Evolutionary conservation across 2,329 filamentous ascomycete species (phyloP).

Genomic region (Pseudocercospora fuligena): DNA sequence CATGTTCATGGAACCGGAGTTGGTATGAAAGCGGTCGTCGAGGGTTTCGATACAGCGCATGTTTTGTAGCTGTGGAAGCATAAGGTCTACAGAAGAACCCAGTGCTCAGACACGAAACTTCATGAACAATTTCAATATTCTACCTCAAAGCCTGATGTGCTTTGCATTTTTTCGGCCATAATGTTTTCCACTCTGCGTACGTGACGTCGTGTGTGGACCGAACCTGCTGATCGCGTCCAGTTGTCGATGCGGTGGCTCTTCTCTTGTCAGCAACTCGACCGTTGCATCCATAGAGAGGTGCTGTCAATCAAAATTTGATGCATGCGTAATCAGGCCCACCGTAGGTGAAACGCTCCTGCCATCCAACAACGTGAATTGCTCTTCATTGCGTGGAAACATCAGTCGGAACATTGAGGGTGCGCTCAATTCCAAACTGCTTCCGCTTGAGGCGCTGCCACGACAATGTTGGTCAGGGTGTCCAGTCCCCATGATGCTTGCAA

Average conservation of each 20-base stretch:
- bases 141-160: neutral
- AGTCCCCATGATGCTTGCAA: neutral
- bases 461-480: neutral
- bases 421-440: neutral
- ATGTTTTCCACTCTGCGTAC: neutral
- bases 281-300: neutral
- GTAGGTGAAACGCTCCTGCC: neutral
- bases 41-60: conserved; percentile 6
- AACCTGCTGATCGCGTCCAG: neutral
- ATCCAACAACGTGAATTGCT: neutral
- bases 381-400: neutral
- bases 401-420: neutral
- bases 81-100: neutral
- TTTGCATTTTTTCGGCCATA: neutral
- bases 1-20: conserved; percentile 24
- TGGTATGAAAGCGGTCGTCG: conserved; percentile 18
- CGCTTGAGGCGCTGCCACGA: neutral
- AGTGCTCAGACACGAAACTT: conserved; percentile 5
- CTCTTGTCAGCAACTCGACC: neutral
- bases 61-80: conserved; percentile 9
- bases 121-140: neutral
- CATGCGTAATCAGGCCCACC: neutral
- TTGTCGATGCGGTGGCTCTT: neutral
- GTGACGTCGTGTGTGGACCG: neutral
- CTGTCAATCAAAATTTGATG: neutral